These are phyloP conservation scores for Bipolaris cookei DNA, from an alignment of 2,329 filamentous ascomycete genomes.

Conservation along the genomic window DNA sequence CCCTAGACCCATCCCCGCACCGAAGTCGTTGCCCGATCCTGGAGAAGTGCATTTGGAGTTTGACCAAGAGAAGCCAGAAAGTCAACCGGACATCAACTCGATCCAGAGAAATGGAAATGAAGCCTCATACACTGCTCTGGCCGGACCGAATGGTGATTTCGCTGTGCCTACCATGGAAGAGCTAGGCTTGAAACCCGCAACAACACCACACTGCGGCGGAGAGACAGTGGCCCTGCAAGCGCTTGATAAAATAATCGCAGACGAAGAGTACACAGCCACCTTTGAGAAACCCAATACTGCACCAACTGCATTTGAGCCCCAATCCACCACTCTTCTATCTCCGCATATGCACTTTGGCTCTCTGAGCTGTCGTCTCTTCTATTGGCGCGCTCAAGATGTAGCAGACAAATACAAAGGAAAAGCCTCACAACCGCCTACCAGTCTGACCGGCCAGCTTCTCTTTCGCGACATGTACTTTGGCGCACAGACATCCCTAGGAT, in stretches of 20 bases:
- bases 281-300: slow-evolving; percentile 80
- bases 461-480: slow-evolving; percentile 87
- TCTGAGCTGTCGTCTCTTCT: slow-evolving; percentile 73
- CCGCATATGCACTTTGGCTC: slow-evolving; percentile 78
- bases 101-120: slow-evolving; percentile 62
- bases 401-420: slow-evolving; percentile 65
- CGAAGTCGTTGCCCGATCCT: slow-evolving; percentile 67
- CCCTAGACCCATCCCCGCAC: slow-evolving; percentile 65
- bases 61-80: slow-evolving; percentile 60
- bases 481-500: slow-evolving; percentile 72
- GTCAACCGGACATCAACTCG: slow-evolving; percentile 66
- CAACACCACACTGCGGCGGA: slow-evolving; percentile 72
- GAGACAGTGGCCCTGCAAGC: slow-evolving; percentile 67
- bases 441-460: slow-evolving; percentile 72
- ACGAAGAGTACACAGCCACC: slow-evolving; percentile 72
- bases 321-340: slow-evolving; percentile 74
- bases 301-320: slow-evolving; percentile 74
- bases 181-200: slow-evolving; percentile 66
- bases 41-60: slow-evolving; percentile 67
- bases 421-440: slow-evolving; percentile 66
- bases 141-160: slow-evolving; percentile 73
- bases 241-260: slow-evolving; percentile 64
- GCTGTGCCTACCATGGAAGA: slow-evolving; percentile 73
- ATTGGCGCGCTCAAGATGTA: slow-evolving; percentile 71
- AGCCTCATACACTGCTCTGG: slow-evolving; percentile 64